Percentiles rank a stretch among this genome's conserved stretches.
phyloP scores from a whole-genome alignment of 2,329 filamentous ascomycete genomes.

The Volutella citrinella region DNA sequence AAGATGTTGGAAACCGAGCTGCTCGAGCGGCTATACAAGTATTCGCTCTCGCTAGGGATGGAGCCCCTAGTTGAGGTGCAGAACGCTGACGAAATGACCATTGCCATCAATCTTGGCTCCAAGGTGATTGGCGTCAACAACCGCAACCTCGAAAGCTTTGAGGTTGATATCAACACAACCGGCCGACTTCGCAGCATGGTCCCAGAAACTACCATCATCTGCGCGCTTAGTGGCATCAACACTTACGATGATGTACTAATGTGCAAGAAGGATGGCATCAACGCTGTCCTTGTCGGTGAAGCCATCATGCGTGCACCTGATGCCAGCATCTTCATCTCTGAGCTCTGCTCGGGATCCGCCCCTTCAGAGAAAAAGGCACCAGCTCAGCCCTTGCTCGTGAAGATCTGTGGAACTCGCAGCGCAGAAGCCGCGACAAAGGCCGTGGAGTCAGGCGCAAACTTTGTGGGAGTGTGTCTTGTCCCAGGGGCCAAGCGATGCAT shows the following conservation, averaged over 20 bases:
- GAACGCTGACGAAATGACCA: slow-evolving; percentile 87
- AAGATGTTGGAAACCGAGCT: slow-evolving; percentile 87
- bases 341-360: slow-evolving; percentile 66
- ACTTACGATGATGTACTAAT: slow-evolving; percentile 82
- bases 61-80: slow-evolving; percentile 97
- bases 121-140: slow-evolving; percentile 98
- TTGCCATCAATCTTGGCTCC: slow-evolving; percentile 79
- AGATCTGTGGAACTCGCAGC: slow-evolving; percentile 91
- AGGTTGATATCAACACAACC: slow-evolving; percentile 92
- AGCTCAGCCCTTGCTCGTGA: slow-evolving; percentile 64
- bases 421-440: slow-evolving; percentile 77
- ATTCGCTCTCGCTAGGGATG: slow-evolving; percentile 89
- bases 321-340: slow-evolving; percentile 76
- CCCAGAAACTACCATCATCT: slow-evolving; percentile 80
- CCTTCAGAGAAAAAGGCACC: slow-evolving; percentile 31
- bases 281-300: slow-evolving; percentile 91
- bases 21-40: slow-evolving; percentile 77
- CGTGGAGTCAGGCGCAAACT: slow-evolving; percentile 81
- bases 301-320: slow-evolving; percentile 90
- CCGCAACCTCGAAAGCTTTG: slow-evolving; percentile 91
- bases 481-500: slow-evolving; percentile 78
- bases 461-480: slow-evolving; percentile 91
- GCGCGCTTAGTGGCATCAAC: slow-evolving; percentile 91
- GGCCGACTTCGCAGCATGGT: slow-evolving; percentile 85
- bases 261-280: slow-evolving; percentile 85